Percentiles rank a stretch among this genome's conserved stretches.
These are phyloP conservation scores for Mortierella sp. DNA, from an alignment of 371 early-diverging fungal species.

Conservation along the genomic window DNA sequence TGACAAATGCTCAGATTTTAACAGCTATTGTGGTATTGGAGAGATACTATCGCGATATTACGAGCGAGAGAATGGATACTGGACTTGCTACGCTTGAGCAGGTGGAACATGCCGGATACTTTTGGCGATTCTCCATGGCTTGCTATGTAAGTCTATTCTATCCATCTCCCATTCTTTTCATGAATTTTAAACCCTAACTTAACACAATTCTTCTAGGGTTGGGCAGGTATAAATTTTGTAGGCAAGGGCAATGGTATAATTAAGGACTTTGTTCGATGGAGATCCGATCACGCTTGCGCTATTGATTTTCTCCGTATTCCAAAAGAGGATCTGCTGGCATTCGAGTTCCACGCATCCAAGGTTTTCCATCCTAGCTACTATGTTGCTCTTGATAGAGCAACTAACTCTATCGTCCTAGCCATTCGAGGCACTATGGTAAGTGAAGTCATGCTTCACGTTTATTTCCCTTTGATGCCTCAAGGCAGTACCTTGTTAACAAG, in stretches of 20 bases:
- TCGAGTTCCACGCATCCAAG: slow-evolving; percentile 77
- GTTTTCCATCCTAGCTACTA: slow-evolving; percentile 88
- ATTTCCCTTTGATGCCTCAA: neutral
- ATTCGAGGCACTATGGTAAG: slow-evolving; percentile 89
- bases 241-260: slow-evolving; percentile 79
- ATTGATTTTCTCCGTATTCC: slow-evolving; percentile 76
- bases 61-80: slow-evolving; percentile 60
- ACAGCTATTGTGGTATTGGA: slow-evolving; percentile 77
- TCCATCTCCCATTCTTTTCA: neutral
- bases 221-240: slow-evolving; percentile 86
- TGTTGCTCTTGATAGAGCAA: slow-evolving; percentile 77
- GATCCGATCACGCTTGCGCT: slow-evolving; percentile 80
- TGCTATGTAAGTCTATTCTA: slow-evolving; percentile 57
- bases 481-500: neutral
- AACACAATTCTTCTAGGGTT: slow-evolving; percentile 66
- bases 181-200: neutral
- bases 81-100: slow-evolving; percentile 61
- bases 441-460: neutral
- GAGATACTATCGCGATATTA: slow-evolving; percentile 66
- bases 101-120: slow-evolving; percentile 69
- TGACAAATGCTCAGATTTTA: slow-evolving; percentile 81
- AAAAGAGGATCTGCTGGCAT: slow-evolving; percentile 80
- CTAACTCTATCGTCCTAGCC: slow-evolving; percentile 78
- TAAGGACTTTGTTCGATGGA: slow-evolving; percentile 75
- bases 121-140: slow-evolving; percentile 75